Conservation (phyloP, 257 asterid genomes). For the Leptodermis oblonga region DNA sequence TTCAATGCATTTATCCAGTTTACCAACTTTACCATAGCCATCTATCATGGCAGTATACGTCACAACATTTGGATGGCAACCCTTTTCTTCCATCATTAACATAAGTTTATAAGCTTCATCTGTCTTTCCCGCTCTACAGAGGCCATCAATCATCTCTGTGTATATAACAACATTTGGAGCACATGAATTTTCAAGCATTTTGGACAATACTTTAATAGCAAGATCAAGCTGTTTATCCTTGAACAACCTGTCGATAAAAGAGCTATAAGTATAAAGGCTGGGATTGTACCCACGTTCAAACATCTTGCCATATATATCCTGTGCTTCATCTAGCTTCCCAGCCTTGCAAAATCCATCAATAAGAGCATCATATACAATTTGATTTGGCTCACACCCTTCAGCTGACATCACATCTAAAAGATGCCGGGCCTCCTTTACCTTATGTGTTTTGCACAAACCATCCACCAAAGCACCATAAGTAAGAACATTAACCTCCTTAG, state of each 20-base stretch:
- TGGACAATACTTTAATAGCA: conserved; percentile 72
- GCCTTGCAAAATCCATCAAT: conserved; percentile 93
- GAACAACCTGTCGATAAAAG: conserved; percentile 75
- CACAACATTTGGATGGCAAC: conserved; percentile 87
- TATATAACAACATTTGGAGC: conserved; percentile 79
- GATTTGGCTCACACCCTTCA: conserved; percentile 75
- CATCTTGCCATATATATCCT: conserved; percentile 72
- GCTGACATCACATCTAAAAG: conserved; percentile 65
- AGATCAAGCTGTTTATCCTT: conserved; percentile 90
- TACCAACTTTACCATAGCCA: conserved; percentile 76
- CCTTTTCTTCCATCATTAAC: conserved; percentile 96
- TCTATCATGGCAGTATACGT: conserved; percentile 94
- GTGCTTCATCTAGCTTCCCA: conserved; percentile 92
- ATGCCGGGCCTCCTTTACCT: conserved; percentile 67
- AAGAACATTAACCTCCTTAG: conserved; percentile 58
- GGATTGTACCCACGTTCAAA: conserved; percentile 66
- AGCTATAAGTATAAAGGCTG: conserved; percentile 69
- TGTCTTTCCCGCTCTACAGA: conserved; percentile 81
- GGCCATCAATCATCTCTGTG: conserved; percentile 91
- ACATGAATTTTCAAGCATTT: conserved; percentile 80
- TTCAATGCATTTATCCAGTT: conserved; percentile 63
- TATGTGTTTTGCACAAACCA: conserved; percentile 89
- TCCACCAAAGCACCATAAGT: conserved; percentile 90
- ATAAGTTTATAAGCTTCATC: conserved; percentile 83
- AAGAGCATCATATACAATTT: conserved; percentile 77